phyloP scores from a whole-genome alignment of 1,139 yeast species.

The Protomyces arabidopsidicola region DNA sequence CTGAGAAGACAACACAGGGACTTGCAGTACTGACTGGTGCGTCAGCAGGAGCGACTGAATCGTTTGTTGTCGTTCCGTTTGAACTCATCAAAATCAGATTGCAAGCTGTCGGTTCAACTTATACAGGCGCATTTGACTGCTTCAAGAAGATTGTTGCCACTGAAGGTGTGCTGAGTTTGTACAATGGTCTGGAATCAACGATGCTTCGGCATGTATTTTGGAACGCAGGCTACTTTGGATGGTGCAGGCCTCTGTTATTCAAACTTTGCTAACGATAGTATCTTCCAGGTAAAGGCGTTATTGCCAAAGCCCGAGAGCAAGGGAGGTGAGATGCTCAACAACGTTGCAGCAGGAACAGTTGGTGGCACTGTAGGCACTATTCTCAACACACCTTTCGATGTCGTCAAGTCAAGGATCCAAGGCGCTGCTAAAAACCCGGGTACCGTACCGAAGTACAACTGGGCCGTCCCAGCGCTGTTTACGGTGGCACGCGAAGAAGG shows the following conservation, averaged over 20 bases:
- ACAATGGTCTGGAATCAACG: constrained; percentile 94
- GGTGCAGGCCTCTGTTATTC: not conserved
- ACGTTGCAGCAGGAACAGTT: constrained; percentile 83
- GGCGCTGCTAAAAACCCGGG: constrained; percentile 68
- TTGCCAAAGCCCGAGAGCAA: constrained; percentile 71
- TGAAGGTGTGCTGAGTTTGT: constrained; percentile 79
- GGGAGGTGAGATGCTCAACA: constrained; percentile 74
- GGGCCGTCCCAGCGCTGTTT: constrained; percentile 80
- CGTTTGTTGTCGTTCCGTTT: constrained; percentile 94
- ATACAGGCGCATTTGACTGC: constrained; percentile 82
- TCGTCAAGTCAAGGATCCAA: constrained; percentile 94
- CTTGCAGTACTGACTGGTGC: constrained; percentile 92
- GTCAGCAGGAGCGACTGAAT: constrained; percentile 95
- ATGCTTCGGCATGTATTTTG: constrained; percentile 94
- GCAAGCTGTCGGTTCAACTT: constrained; percentile 70
- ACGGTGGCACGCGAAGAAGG: constrained; percentile 88
- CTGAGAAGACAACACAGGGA: constrained; percentile 67
- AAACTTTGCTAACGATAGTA: constrained; percentile 43
- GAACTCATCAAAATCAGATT: constrained; percentile 76
- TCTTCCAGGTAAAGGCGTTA: constrained; percentile 73
- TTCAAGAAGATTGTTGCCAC: constrained; percentile 62
- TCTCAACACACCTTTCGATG: constrained; percentile 94
- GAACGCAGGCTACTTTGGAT: constrained; percentile 98
- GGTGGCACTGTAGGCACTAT: constrained; percentile 97
- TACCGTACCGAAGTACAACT: constrained; percentile 69